Percentiles rank a stretch among this genome's conserved stretches.
phyloP scores from a whole-genome alignment of 805 yeast genomes.

The Candida methanosorbosa region DNA sequence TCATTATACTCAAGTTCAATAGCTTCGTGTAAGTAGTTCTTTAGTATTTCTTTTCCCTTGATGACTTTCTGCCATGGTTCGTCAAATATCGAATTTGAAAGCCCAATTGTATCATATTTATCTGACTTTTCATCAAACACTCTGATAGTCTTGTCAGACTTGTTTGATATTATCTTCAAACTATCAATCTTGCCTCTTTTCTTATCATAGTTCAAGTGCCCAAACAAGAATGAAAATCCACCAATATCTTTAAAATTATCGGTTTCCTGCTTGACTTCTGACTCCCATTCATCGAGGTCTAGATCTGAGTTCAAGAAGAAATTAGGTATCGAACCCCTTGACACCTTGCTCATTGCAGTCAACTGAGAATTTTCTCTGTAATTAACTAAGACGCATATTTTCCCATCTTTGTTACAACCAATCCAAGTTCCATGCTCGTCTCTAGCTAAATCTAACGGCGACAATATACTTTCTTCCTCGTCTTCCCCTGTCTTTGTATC shows the following conservation, averaged over 20 bases:
- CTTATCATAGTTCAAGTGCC: slow-evolving; percentile 27
- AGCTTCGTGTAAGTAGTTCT: slow-evolving; percentile 24
- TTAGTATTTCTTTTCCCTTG: slow-evolving; percentile 56
- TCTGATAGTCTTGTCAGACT: slow-evolving; percentile 24
- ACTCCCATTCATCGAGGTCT: slow-evolving; percentile 37
- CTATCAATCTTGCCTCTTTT: slow-evolving; percentile 21
- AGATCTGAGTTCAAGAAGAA: slow-evolving; percentile 25
- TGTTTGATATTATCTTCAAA: slow-evolving; percentile 40
- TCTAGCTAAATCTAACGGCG: slow-evolving; percentile 70
- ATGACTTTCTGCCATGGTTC: slow-evolving; percentile 72
- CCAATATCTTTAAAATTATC: slow-evolving; percentile 34
- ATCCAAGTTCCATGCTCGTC: slow-evolving; percentile 88
- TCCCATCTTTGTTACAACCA: slow-evolving; percentile 49
- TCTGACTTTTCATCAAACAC: slow-evolving; percentile 9
- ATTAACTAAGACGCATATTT: slow-evolving; percentile 69
- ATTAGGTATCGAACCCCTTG: slow-evolving; percentile 39
- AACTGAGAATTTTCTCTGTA: slow-evolving; percentile 40
- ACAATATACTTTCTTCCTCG: slow-evolving; percentile 27
- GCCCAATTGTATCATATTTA: slow-evolving; percentile 36
- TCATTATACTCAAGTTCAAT: slow-evolving; percentile 12
- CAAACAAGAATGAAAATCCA: slow-evolving; percentile 57
- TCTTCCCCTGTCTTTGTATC: slow-evolving; percentile 10
- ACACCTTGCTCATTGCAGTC: slow-evolving; percentile 17
- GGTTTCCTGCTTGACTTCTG: slow-evolving; percentile 18
- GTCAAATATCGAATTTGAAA: slow-evolving; percentile 59